Evolutionary conservation across 1,284 basidiomycete species (phyloP).

Genomic region (Puccinia coronata): DNA sequence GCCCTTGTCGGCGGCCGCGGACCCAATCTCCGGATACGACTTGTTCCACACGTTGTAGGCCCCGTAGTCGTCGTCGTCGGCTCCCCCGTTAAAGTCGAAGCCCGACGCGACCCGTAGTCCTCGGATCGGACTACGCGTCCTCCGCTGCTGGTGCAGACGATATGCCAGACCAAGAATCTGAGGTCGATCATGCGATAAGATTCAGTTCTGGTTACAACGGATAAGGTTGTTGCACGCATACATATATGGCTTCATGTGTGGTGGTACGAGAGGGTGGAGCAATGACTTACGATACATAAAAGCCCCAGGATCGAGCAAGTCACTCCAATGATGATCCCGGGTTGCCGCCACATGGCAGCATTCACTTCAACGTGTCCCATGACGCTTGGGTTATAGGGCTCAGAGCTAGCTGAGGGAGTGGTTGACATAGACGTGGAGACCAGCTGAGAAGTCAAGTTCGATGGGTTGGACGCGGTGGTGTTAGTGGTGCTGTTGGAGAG

Average conservation of each 20-base stretch:
- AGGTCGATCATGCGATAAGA: not conserved
- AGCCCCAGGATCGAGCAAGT: not conserved
- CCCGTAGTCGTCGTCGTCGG: conserved; percentile 2
- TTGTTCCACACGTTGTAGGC: not conserved
- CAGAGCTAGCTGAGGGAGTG: not conserved
- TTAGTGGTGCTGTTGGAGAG: too few relatives aligned
- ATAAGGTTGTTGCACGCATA: too few relatives aligned
- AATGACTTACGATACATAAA: conserved; percentile 15
- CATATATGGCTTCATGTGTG: not conserved
- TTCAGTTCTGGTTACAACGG: not conserved
- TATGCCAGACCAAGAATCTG: conserved; percentile 1
- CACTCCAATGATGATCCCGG: conserved; percentile 12
- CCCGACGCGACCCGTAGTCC: not conserved
- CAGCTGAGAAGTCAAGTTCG: not conserved
- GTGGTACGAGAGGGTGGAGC: not conserved
- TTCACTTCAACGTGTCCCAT: not conserved
- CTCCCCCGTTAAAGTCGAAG: conserved; percentile 20
- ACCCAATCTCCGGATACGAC: not conserved
- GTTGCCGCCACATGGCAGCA: not conserved
- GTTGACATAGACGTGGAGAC: not conserved
- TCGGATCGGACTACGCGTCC: not conserved
- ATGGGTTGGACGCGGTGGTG: too few relatives aligned
- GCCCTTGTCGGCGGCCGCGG: not conserved
- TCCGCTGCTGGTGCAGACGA: not conserved
- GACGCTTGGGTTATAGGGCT: not conserved